Evolutionary conservation across 306 rosid genomes (phyloP).

Genomic region (Canavalia gladiata): DNA sequence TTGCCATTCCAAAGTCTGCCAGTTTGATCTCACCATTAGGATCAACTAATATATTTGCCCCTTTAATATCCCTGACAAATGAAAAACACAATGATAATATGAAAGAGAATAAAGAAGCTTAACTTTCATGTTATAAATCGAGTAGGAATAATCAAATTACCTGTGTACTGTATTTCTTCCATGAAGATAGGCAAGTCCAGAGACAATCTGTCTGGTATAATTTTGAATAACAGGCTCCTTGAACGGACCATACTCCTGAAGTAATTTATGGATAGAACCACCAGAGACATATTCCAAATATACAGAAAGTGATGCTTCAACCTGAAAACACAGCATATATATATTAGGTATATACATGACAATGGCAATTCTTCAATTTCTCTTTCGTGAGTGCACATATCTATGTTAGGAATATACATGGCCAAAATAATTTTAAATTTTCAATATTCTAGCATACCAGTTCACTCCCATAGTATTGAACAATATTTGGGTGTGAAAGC

Average conservation of each 20-base stretch:
- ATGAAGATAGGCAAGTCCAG: conserved; percentile 96
- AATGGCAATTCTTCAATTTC: conserved; percentile 7
- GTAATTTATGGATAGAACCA: conserved; percentile 94
- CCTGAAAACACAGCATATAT: conserved; percentile 61
- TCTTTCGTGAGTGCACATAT: conserved; percentile 16
- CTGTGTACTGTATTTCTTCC: conserved; percentile 96
- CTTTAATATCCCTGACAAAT: conserved; percentile 94
- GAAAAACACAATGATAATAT: conserved; percentile 30
- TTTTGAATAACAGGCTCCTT: conserved; percentile 93
- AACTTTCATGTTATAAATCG: conserved; percentile 5
- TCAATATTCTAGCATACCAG: conserved; percentile 63
- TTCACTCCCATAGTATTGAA: conserved; percentile 95
- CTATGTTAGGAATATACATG: conserved; percentile 26
- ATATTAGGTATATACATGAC: background rate
- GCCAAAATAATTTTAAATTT: conserved; percentile 2
- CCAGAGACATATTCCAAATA: conserved; percentile 95
- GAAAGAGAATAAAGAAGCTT: conserved; percentile 22
- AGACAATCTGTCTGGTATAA: conserved; percentile 88
- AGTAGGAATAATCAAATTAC: conserved; percentile 56
- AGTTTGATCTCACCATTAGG: conserved; percentile 96
- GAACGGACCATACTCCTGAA: conserved; percentile 92
- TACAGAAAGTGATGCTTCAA: conserved; percentile 84
- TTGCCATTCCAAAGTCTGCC: conserved; percentile 99
- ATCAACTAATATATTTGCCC: conserved; percentile 97
- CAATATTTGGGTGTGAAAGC: conserved; percentile 90